Evolutionary conservation across 2,329 filamentous ascomycete species (phyloP).

Genomic region (Tolypocladium endophyticum): DNA sequence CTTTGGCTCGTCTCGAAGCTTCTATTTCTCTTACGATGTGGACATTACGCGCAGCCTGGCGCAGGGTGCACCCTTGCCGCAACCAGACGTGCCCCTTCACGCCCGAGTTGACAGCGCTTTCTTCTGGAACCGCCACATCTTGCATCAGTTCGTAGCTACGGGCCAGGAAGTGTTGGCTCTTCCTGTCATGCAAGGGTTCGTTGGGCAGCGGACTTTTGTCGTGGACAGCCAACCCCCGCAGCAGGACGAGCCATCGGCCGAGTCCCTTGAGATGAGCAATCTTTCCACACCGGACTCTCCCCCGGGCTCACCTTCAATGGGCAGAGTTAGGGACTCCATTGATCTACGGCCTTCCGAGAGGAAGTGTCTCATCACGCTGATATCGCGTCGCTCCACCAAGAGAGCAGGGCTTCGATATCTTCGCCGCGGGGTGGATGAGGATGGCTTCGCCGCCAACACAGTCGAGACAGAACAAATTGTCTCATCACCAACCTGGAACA

Average conservation of each 20-base stretch:
- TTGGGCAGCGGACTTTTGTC: constrained; percentile 75
- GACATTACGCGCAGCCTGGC: constrained; percentile 67
- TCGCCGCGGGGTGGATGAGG: constrained; percentile 80
- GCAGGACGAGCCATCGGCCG: constrained; percentile 32
- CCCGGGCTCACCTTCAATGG: constrained; percentile 13
- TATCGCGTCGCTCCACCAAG: constrained; percentile 81
- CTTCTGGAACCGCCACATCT: constrained; percentile 83
- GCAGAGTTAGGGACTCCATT: constrained; percentile 17
- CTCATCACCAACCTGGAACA: constrained; percentile 57
- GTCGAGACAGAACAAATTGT: constrained; percentile 96
- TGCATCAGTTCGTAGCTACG: constrained; percentile 62
- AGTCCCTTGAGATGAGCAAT: constrained; percentile 35
- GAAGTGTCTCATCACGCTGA: constrained; percentile 70
- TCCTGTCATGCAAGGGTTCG: constrained; percentile 87
- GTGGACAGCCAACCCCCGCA: constrained; percentile 54
- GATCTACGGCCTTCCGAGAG: constrained; percentile 38
- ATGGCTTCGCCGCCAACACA: constrained; percentile 77
- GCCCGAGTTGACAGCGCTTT: constrained; percentile 65
- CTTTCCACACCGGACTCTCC: constrained; percentile 20
- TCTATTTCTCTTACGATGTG: constrained; percentile 92
- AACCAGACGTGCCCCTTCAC: constrained; percentile 46
- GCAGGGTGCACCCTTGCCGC: constrained; percentile 13
- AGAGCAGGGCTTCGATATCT: constrained; percentile 84
- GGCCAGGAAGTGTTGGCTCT: constrained; percentile 62
- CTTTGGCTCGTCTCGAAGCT: constrained; percentile 72